A percentile compares a stretch with the other conserved stretches of the same genome.
These are phyloP conservation scores for Leptosphaerulina australis DNA, from an alignment of 2,329 filamentous ascomycete genomes.

Conservation along the genomic window DNA sequence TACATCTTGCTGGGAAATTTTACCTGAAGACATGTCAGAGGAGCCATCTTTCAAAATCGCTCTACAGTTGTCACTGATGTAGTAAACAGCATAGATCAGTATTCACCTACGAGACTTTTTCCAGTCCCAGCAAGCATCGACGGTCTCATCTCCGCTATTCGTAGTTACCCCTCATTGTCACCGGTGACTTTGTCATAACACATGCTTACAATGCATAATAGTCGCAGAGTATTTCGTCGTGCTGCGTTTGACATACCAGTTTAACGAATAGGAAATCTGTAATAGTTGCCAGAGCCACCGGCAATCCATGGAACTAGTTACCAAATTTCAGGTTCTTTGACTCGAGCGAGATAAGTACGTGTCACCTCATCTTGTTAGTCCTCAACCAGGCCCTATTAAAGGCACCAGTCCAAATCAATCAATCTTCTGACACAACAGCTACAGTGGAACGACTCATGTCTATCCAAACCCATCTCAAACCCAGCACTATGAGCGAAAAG, in stretches of 20 bases:
- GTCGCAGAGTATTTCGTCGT: slow-evolving; percentile 2
- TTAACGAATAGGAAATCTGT: neutral
- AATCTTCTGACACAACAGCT: neutral
- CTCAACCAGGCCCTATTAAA: too few relatives aligned
- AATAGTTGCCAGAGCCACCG: neutral
- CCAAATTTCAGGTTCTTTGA: neutral
- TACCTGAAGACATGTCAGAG: too few relatives aligned
- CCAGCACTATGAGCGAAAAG: slow-evolving; percentile 5
- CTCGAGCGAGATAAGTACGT: slow-evolving; percentile 11
- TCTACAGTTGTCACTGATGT: too few relatives aligned
- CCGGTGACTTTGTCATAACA: slow-evolving; percentile 9
- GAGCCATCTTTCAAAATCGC: too few relatives aligned
- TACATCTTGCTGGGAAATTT: too few relatives aligned
- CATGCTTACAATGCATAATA: neutral
- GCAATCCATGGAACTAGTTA: neutral
- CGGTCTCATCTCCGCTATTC: slow-evolving; percentile 7
- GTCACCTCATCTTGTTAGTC: neutral
- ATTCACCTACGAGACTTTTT: too few relatives aligned
- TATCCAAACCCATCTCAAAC: slow-evolving; percentile 14
- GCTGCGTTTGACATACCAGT: neutral
- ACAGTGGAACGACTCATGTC: slow-evolving; percentile 3
- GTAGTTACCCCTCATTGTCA: slow-evolving; percentile 16
- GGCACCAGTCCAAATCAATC: neutral
- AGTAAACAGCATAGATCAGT: too few relatives aligned
- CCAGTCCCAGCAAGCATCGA: neutral